Evolutionary conservation across 2,329 filamentous ascomycete genomes (phyloP), one percentile per base, ranked within the genome.

Genomic region (Leptographium flavum): DNA sequence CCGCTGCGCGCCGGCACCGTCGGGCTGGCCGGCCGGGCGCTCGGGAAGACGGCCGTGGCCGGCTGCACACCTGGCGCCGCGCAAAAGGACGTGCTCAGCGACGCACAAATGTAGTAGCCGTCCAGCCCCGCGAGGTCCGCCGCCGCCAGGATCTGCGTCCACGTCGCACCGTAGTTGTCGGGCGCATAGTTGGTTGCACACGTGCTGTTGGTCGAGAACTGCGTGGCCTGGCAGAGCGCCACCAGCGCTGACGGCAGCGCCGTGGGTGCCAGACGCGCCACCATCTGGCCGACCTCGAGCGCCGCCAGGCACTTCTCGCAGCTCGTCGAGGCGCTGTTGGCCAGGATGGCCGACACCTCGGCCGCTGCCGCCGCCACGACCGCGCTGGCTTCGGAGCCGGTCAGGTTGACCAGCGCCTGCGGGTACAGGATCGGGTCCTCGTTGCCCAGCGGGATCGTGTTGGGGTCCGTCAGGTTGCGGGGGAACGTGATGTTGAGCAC

Each of bases 101-200:
- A 65, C 50, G 69, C 66, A 60, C 74, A 78, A 39, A 79, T 76
- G 48, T 73, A 75, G 45, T 66, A 59, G 5, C 73, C 74, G 54
- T 79, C 74, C 3, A 69, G 59, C 9, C 72, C 73, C 19, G 60
- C 59, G 9, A 76, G 62, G 54, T 77, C 65, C 8, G 71, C 72
- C 37, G 68, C 61, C 3, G 68, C 64, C 28, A 79, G 58, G 2
- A 78, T 61, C 52, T 78, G 74, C 5, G 73, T 73, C 72, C 71
- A 77, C 45, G 73, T 63, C 1, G 70, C 67, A 17, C 74, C 74
- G 49, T 70, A 73, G 15, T 60, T 69, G 15, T 60, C 57, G 3
- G 64, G 62, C 2, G 63, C 59, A 47, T 70, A 78, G 36, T 63
- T 64, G 21, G 64, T 59, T 43, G 64, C 59, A 52, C 74, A 78